These are phyloP conservation scores for Corynascus novoguineensis DNA, from an alignment of 495 filamentous ascomycete genomes.

Conservation along the genomic window DNA sequence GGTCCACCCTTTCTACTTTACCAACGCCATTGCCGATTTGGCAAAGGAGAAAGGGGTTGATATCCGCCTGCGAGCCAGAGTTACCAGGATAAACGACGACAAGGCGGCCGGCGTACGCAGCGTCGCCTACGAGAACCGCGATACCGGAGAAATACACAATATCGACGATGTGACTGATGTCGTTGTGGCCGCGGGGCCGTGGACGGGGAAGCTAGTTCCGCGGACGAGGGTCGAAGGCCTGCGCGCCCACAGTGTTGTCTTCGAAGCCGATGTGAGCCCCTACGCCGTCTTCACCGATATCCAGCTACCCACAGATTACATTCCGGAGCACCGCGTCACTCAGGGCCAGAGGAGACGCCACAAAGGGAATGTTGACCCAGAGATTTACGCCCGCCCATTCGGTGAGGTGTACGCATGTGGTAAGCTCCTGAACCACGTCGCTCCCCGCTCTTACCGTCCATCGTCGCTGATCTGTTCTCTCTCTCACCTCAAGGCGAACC, in stretches of 20 bases:
- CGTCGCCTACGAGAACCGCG: constrained; percentile 69
- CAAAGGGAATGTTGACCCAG: constrained; percentile 64
- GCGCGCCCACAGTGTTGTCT: constrained; percentile 87
- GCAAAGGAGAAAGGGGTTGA: constrained; percentile 70
- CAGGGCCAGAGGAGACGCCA: constrained; percentile 50
- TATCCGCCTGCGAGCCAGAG: constrained; percentile 58
- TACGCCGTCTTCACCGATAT: constrained; percentile 93
- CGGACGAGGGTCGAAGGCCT: constrained; percentile 71
- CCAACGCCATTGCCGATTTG: constrained; percentile 75
- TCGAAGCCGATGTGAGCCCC: constrained; percentile 70
- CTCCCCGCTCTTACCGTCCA: not conserved
- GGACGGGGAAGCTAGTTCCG: constrained; percentile 73
- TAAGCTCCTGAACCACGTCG: constrained; percentile 21
- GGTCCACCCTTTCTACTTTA: constrained; percentile 92
- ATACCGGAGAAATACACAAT: constrained; percentile 41
- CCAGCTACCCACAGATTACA: constrained; percentile 58
- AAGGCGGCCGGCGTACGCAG: constrained; percentile 50
- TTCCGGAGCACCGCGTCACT: constrained; percentile 37
- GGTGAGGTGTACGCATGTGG: constrained; percentile 87
- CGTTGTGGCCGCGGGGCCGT: constrained; percentile 82
- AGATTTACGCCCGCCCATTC: constrained; percentile 88
- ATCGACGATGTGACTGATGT: constrained; percentile 75
- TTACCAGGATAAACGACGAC: constrained; percentile 49
- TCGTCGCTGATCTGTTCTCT: not conserved
- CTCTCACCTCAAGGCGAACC: constrained; percentile 60